Base-by-base conservation (phyloP, 129 eudicot species). In the Chrysanthemum seticuspe region DNA sequence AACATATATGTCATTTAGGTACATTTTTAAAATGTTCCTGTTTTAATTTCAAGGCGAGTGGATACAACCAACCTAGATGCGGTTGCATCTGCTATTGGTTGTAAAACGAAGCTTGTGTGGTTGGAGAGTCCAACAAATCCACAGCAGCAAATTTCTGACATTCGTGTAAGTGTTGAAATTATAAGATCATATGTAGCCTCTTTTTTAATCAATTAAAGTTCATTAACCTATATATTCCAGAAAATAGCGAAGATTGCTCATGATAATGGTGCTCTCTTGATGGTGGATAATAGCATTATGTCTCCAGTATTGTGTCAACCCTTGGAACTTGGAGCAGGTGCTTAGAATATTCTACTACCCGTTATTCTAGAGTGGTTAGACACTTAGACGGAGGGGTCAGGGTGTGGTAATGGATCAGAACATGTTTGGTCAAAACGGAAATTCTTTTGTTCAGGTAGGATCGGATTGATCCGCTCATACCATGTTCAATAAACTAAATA, bases 121-220 rank as follows among this genome's bases (percentile, higher is more conserved):
- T 66, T 95, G 76, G 99, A 95, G 83, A 95, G 96, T 77, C 99
- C 99, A 75, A 90, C 99, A 48, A 95, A 95, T 76, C 99, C 99
- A 13, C 85, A 96, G 44, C 89, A 79, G 73, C 97, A 88, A 78
- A 88, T 95, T 56, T 86, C 96, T 68, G 96, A 95, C 79, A 90
- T 95, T 76, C 92, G 83, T 78, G 99, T 92, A 78, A 61, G 91
- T 75, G 55, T 0, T 78, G 44, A 64, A 40, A 6, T 40, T 34
- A 25, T 62, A 65, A 29, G 48, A 21, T 72, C 31, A 27, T 62
- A 70, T 18, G 10, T 25, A 14, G 21, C 76, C 44, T 10, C 2
- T 53, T 57, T 70, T 76, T 53, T 5, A 13, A 23, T 62, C 63
- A 53, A 21, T 47, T 54, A 78, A 63, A 25, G 16, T 10, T 45